Conservation (phyloP, 2,329 filamentous ascomycete genomes). For the Neofusicoccum kwambonambiense region DNA sequence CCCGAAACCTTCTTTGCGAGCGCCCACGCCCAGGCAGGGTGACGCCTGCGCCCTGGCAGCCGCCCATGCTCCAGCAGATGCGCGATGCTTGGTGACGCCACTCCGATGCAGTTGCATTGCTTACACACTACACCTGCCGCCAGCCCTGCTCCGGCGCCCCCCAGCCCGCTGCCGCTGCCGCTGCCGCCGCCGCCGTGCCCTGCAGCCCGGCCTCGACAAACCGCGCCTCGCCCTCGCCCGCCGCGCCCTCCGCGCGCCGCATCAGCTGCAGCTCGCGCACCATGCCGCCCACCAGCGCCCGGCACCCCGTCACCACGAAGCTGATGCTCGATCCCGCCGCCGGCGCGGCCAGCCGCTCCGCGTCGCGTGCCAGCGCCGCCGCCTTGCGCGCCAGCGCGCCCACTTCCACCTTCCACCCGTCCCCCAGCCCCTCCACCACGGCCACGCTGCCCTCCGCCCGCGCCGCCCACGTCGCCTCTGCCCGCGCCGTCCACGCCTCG, state of each 20-base stretch:
- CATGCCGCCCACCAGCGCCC: conserved; percentile 30
- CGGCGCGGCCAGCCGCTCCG: conserved; percentile 32
- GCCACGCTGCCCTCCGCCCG: conserved; percentile 20
- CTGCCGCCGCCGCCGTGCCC: background rate
- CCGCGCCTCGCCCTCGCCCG: conserved; percentile 32
- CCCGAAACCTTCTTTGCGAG: conserved; percentile 1
- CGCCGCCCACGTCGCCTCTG: conserved; percentile 29
- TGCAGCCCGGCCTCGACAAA: conserved; percentile 32
- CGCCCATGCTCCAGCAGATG: background rate
- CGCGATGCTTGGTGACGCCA: conserved; percentile 13
- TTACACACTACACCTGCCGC: conserved; percentile 12
- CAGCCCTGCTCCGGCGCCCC: background rate
- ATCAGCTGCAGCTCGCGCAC: conserved; percentile 35
- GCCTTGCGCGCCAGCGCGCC: conserved; percentile 35
- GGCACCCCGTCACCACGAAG: conserved; percentile 30
- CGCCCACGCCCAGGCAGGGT: background rate
- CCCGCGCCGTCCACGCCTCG: conserved; percentile 31
- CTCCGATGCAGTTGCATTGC: conserved; percentile 6
- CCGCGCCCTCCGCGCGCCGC: conserved; percentile 31
- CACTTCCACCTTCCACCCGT: conserved; percentile 35
- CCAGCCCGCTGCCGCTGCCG: background rate
- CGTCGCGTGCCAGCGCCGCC: conserved; percentile 30
- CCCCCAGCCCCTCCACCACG: conserved; percentile 30
- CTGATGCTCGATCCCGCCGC: conserved; percentile 34
- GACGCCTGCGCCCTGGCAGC: background rate